Percentiles rank a stretch among this genome's conserved stretches.
These are phyloP conservation scores for Termitomyces bulborhizus DNA, from an alignment of 768 basidiomycete species.

Conservation along the genomic window DNA sequence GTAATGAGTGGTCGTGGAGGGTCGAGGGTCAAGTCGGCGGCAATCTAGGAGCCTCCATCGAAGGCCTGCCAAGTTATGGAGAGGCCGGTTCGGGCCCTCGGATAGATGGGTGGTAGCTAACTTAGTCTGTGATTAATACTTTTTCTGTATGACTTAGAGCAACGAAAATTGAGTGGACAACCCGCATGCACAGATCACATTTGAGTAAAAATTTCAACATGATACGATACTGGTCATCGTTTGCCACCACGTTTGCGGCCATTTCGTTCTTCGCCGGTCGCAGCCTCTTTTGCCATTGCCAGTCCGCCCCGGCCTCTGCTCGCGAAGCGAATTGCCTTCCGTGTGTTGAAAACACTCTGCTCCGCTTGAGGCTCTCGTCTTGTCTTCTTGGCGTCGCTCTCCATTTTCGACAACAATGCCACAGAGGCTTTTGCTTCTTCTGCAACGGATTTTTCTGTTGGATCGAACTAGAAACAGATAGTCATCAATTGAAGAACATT, in stretches of 20 bases:
- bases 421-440: conserved; percentile 72
- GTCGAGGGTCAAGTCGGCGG: conserved; percentile 63
- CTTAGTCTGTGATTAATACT: neutral
- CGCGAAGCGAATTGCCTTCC: conserved; percentile 81
- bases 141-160: neutral
- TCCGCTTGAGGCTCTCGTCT: conserved; percentile 36
- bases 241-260: conserved; percentile 22
- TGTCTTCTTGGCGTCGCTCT: conserved; percentile 63
- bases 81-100: neutral
- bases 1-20: conserved; percentile 61
- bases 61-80: conserved; percentile 41
- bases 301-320: conserved; percentile 64
- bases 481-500: neutral
- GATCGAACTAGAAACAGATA: conserved; percentile 62
- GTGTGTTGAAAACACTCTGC: conserved; percentile 68
- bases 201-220: neutral
- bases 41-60: conserved; percentile 31
- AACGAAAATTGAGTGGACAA: neutral
- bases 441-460: conserved; percentile 59
- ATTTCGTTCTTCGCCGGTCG: conserved; percentile 23
- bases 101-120: neutral
- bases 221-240: conserved; percentile 8
- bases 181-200: neutral
- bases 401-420: conserved; percentile 71
- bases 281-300: conserved; percentile 43